These are phyloP conservation scores for Kodamaea lidongshanica DNA, from an alignment of 805 yeast genomes.

Conservation along the genomic window DNA sequence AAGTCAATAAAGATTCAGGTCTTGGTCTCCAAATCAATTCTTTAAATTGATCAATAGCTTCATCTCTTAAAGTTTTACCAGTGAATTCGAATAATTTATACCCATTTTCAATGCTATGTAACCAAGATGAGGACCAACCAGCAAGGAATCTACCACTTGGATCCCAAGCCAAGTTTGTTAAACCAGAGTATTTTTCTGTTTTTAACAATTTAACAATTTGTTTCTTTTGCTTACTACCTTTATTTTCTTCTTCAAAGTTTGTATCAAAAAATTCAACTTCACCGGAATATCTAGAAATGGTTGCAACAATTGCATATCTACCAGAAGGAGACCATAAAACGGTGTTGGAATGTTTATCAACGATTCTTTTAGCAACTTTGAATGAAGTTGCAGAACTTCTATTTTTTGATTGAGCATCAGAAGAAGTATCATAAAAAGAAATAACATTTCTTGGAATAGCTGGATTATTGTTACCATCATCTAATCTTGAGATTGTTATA, in stretches of 20 bases:
- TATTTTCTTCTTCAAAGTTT: slow-evolving; percentile 69
- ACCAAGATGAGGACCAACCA: slow-evolving; percentile 82
- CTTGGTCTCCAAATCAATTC: slow-evolving; percentile 97
- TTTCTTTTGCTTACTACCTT: slow-evolving; percentile 30
- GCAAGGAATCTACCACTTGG: slow-evolving; percentile 90
- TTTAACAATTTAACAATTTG: slow-evolving; percentile 53
- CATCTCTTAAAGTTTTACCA: slow-evolving; percentile 72
- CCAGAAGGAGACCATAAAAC: slow-evolving; percentile 91
- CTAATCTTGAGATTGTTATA: slow-evolving; percentile 63
- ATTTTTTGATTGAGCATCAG: slow-evolving; percentile 45
- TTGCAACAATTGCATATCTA: slow-evolving; percentile 61
- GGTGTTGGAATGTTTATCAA: slow-evolving; percentile 62
- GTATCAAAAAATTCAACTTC: slow-evolving; percentile 82
- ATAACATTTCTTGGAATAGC: slow-evolving; percentile 62
- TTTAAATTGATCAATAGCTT: slow-evolving; percentile 73
- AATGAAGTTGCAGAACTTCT: slow-evolving; percentile 44
- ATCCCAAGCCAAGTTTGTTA: slow-evolving; percentile 88
- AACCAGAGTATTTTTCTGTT: slow-evolving; percentile 62
- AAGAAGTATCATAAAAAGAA: slow-evolving; percentile 81
- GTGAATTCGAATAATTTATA: slow-evolving; percentile 80
- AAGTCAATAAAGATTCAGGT: slow-evolving; percentile 70
- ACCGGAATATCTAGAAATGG: slow-evolving; percentile 45
- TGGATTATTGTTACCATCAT: slow-evolving; percentile 57
- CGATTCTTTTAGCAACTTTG: slow-evolving; percentile 52
- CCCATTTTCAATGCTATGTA: slow-evolving; percentile 83